These are phyloP conservation scores for Jamesozyma gamospora DNA, from an alignment of 805 yeast genomes.

Conservation along the genomic window DNA sequence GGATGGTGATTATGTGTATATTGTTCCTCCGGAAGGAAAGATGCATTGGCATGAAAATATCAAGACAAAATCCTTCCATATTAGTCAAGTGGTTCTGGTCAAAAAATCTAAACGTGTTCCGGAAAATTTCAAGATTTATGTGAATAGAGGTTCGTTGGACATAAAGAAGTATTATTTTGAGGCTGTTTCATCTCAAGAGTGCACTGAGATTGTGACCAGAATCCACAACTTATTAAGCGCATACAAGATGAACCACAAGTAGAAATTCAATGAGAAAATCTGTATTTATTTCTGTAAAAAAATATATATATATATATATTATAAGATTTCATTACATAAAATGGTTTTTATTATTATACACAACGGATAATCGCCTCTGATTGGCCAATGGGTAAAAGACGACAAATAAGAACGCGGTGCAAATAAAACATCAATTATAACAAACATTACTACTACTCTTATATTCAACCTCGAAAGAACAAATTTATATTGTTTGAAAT, in stretches of 20 bases:
- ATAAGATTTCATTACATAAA: too few relatives aligned
- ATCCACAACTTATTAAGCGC: conserved; percentile 49
- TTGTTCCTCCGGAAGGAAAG: conserved; percentile 72
- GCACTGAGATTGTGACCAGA: conserved; percentile 68
- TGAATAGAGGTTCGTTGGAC: conserved; percentile 50
- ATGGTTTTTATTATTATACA: too few relatives aligned
- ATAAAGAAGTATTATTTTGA: conserved; percentile 83
- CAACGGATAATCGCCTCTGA: neutral
- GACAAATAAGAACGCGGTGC: neutral
- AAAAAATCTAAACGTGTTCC: conserved; percentile 73
- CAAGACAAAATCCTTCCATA: conserved; percentile 80
- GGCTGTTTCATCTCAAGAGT: conserved; percentile 49
- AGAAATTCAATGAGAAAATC: neutral
- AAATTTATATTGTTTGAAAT: too few relatives aligned
- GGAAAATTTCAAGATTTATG: conserved; percentile 69
- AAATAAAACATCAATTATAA: too few relatives aligned
- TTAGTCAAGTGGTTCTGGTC: conserved; percentile 61
- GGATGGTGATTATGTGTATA: conserved; percentile 89
- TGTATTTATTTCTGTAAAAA: neutral
- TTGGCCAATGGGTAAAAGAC: neutral
- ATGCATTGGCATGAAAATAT: conserved; percentile 61
- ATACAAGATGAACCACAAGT: conserved; percentile 36
- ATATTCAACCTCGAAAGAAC: too few relatives aligned
- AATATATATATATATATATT: neutral
- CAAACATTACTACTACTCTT: too few relatives aligned